Percentiles rank a stretch among this genome's conserved stretches.
phyloP scores from a whole-genome alignment of 768 basidiomycete species.

The Boletus rubropictus region DNA sequence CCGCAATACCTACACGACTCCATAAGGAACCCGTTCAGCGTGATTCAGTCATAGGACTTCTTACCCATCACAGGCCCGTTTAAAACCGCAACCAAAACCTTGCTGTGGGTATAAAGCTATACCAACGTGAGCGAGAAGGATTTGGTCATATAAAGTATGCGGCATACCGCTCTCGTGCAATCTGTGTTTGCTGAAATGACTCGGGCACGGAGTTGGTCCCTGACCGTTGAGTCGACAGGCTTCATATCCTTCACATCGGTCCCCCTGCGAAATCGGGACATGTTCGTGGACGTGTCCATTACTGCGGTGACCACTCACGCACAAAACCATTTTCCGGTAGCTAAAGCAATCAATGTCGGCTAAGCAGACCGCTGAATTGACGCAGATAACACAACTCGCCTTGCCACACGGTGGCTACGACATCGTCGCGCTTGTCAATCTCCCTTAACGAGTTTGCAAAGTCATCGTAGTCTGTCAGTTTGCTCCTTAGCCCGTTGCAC shows the following conservation, averaged over 20 bases:
- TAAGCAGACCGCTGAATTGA: background rate
- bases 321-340: slow-evolving; percentile 68
- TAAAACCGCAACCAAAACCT: slow-evolving; percentile 63
- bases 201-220: slow-evolving; percentile 41
- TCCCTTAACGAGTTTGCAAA: slow-evolving; percentile 54
- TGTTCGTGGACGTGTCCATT: background rate
- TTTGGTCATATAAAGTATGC: background rate
- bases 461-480: slow-evolving; percentile 50
- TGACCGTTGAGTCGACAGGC: slow-evolving; percentile 27
- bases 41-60: background rate
- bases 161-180: slow-evolving; percentile 56
- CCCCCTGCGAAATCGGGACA: slow-evolving; percentile 37
- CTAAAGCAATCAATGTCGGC: slow-evolving; percentile 27
- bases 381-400: slow-evolving; percentile 31
- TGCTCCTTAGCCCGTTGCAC: background rate
- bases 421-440: slow-evolving; percentile 55
- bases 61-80: slow-evolving; percentile 75
- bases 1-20: slow-evolving; percentile 49
- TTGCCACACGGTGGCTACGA: slow-evolving; percentile 64
- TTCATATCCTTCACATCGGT: slow-evolving; percentile 43
- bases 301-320: slow-evolving; percentile 41
- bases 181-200: slow-evolving; percentile 53
- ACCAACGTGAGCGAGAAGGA: background rate
- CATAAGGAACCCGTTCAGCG: slow-evolving; percentile 3
- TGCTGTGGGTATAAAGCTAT: slow-evolving; percentile 63